Conservation (phyloP, 2,329 filamentous ascomycete genomes). For the Claviceps africana region DNA sequence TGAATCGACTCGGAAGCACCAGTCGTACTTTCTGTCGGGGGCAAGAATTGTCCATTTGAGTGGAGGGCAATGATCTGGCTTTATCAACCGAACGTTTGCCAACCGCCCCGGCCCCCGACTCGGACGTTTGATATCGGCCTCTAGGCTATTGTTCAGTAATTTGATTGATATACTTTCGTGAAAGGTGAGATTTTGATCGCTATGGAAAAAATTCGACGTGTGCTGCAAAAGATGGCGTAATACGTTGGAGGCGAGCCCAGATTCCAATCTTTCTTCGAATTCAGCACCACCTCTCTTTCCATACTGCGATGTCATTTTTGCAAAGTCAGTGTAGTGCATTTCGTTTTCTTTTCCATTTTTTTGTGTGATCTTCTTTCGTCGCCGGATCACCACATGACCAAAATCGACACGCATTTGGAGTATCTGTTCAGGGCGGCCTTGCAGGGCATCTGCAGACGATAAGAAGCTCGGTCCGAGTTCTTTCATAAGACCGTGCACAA, state of each 20-base stretch:
- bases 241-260: slow-evolving; percentile 1
- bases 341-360: slow-evolving; percentile 6
- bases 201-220: slow-evolving; percentile 6
- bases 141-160: slow-evolving; percentile 10
- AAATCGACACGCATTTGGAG: slow-evolving; percentile 21
- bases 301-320: slow-evolving; percentile 14
- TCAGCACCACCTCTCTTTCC: slow-evolving; percentile 16
- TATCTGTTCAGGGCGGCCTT: slow-evolving; percentile 10
- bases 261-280: slow-evolving; percentile 11
- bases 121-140: slow-evolving; percentile 8
- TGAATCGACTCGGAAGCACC: slow-evolving; percentile 19
- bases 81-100: slow-evolving; percentile 11
- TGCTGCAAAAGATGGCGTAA: slow-evolving; percentile 6
- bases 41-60: slow-evolving; percentile 21
- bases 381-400: slow-evolving; percentile 15
- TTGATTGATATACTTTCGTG: slow-evolving; percentile 10
- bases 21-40: slow-evolving; percentile 23
- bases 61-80: slow-evolving; percentile 10
- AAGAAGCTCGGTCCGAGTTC: neutral
- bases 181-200: slow-evolving; percentile 5
- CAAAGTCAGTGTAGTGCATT: slow-evolving; percentile 14
- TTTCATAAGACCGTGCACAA: neutral
- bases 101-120: slow-evolving; percentile 8
- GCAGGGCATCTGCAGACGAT: slow-evolving; percentile 13
- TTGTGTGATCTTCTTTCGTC: slow-evolving; percentile 12